Evolutionary conservation across 2,329 filamentous ascomycete genomes (phyloP).

Genomic region (Hymenoscyphus scutula): DNA sequence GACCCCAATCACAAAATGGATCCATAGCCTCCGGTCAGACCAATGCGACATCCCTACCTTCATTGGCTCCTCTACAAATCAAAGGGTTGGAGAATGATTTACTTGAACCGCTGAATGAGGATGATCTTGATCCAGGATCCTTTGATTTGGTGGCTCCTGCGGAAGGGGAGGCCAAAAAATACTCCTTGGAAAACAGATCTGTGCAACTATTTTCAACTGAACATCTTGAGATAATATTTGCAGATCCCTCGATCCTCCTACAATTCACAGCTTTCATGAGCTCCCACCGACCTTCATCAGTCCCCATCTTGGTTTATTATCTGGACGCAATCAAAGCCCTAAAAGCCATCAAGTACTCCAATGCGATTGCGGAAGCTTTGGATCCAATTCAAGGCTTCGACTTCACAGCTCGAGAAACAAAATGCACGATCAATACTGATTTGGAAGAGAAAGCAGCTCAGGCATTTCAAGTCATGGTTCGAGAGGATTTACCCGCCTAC

Average conservation of each 20-base stretch:
- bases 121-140: conserved; percentile 52
- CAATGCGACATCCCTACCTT: conserved; percentile 25
- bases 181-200: conserved; percentile 62
- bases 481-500: conserved; percentile 69
- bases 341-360: conserved; percentile 68
- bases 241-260: conserved; percentile 59
- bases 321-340: conserved; percentile 69
- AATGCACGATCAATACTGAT: conserved; percentile 53
- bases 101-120: conserved; percentile 41
- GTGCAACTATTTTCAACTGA: conserved; percentile 64
- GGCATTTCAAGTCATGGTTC: conserved; percentile 62
- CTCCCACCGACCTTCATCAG: conserved; percentile 56
- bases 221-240: conserved; percentile 64
- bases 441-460: conserved; percentile 62
- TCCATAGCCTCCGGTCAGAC: conserved; percentile 32
- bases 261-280: conserved; percentile 68
- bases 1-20: conserved; percentile 20
- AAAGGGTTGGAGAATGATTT: conserved; percentile 48
- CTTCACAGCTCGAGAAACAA: conserved; percentile 51
- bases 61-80: conserved; percentile 32
- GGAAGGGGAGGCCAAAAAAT: conserved; percentile 37
- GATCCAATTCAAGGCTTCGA: conserved; percentile 53
- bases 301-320: conserved; percentile 68
- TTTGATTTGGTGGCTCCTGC: conserved; percentile 51
- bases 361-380: conserved; percentile 62